phyloP scores from a whole-genome alignment of 202 grass and related monocot species.

The Eragrostis tef region DNA sequence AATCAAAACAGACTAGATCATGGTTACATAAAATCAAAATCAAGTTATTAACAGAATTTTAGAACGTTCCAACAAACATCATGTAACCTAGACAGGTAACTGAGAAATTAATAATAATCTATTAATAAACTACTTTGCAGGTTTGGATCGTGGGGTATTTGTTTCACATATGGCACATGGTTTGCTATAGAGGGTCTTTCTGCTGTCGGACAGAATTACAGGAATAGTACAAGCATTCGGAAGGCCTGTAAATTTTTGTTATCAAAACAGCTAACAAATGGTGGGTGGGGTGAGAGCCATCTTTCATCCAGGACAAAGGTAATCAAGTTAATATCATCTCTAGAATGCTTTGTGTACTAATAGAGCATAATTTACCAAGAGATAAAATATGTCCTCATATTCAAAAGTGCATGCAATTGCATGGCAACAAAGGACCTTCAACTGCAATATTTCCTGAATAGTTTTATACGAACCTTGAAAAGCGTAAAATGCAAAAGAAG shows the following conservation, averaged over 20 bases:
- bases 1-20: constrained; percentile 13
- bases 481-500: too few relatives aligned
- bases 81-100: neutral
- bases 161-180: constrained; percentile 81
- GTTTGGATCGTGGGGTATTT: constrained; percentile 83
- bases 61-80: constrained; percentile 4
- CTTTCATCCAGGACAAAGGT: constrained; percentile 80
- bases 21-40: neutral
- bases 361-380: neutral
- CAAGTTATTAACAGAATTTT: neutral
- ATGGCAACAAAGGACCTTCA: neutral
- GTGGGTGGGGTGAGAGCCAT: constrained; percentile 90
- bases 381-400: neutral
- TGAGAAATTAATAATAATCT: constrained; percentile 16
- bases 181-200: constrained; percentile 68
- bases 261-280: constrained; percentile 66
- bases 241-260: constrained; percentile 72
- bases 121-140: constrained; percentile 49
- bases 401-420: constrained; percentile 13
- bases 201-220: constrained; percentile 60
- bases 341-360: constrained; percentile 16
- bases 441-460: neutral
- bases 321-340: constrained; percentile 6
- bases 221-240: constrained; percentile 49
- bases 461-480: too few relatives aligned